A percentile compares a stretch with the other conserved stretches of the same genome.
These are phyloP conservation scores for Dendrobium catenatum DNA, from an alignment of 106 monocot genomes.

Conservation along the genomic window DNA sequence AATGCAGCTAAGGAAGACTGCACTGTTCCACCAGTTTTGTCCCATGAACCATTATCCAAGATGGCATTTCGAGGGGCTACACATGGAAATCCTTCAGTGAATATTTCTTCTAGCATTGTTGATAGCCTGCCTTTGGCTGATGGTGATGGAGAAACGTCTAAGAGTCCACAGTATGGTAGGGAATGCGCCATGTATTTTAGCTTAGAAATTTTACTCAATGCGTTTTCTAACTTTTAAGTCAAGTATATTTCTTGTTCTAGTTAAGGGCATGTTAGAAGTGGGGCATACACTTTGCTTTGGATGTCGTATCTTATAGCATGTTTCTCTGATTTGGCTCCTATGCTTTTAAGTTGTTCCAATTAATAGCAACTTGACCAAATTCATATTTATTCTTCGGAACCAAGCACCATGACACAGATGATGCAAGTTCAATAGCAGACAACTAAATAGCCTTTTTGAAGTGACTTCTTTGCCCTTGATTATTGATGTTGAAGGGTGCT, in stretches of 20 bases:
- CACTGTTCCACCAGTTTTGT: slow-evolving; percentile 25
- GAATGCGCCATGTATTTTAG: background rate
- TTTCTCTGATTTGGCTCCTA: background rate
- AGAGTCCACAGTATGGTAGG: slow-evolving; percentile 16
- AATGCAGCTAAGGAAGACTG: slow-evolving; percentile 14
- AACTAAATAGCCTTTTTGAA: background rate
- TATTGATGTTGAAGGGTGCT: background rate
- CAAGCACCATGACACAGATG: background rate
- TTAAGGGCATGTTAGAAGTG: background rate
- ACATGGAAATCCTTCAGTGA: slow-evolving; percentile 10
- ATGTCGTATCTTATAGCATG: background rate
- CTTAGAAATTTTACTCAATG: background rate
- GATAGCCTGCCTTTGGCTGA: background rate
- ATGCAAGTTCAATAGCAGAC: background rate
- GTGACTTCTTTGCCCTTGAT: background rate
- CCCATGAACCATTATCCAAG: slow-evolving; percentile 47
- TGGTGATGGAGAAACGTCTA: slow-evolving; percentile 1
- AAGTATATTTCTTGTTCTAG: background rate
- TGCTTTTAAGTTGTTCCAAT: background rate
- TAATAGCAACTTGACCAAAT: background rate
- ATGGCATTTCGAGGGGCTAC: slow-evolving; percentile 26
- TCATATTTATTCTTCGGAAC: background rate
- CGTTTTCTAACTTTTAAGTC: background rate
- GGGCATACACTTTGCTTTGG: background rate
- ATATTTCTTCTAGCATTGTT: slow-evolving; percentile 16